phyloP scores from a whole-genome alignment of 2,329 filamentous ascomycete species.

The Arthrobotrys sphaeroides region DNA sequence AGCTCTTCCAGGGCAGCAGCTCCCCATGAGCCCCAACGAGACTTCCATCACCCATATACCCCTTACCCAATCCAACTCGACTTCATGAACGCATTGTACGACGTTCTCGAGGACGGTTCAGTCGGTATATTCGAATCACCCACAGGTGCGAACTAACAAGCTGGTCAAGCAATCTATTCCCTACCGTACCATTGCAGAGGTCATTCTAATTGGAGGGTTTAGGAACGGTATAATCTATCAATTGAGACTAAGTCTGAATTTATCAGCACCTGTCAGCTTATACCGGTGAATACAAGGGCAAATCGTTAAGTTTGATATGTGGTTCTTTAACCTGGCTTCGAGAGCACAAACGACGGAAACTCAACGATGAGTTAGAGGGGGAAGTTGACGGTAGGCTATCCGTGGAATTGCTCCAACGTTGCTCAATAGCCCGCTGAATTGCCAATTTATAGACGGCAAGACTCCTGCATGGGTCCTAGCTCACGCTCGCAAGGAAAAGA shows the following conservation, averaged over 20 bases:
- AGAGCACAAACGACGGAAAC: constrained; percentile 69
- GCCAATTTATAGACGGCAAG: constrained; percentile 65
- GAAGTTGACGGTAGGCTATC: constrained; percentile 43
- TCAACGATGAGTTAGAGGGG: constrained; percentile 21
- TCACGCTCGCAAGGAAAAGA: constrained; percentile 75
- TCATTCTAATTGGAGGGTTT: neutral
- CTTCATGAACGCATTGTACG: constrained; percentile 86
- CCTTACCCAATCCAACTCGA: constrained; percentile 87
- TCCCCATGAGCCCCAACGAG: constrained; percentile 60
- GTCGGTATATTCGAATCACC: constrained; percentile 91
- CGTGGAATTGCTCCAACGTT: neutral
- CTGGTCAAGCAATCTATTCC: constrained; percentile 61
- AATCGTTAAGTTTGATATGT: constrained; percentile 91
- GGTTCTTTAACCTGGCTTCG: constrained; percentile 90
- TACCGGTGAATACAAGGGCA: constrained; percentile 68
- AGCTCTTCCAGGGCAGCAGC: neutral
- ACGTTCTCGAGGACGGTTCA: constrained; percentile 79
- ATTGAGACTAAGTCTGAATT: neutral
- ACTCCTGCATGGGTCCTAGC: constrained; percentile 88
- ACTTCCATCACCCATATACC: constrained; percentile 87
- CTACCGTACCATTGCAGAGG: constrained; percentile 56
- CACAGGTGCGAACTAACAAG: constrained; percentile 71
- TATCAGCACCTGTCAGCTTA: neutral
- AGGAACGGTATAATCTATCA: constrained; percentile 21
- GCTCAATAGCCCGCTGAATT: neutral